Conservation (phyloP, 169 alveolate species). For the Cyclospora cayetanensis region DNA sequence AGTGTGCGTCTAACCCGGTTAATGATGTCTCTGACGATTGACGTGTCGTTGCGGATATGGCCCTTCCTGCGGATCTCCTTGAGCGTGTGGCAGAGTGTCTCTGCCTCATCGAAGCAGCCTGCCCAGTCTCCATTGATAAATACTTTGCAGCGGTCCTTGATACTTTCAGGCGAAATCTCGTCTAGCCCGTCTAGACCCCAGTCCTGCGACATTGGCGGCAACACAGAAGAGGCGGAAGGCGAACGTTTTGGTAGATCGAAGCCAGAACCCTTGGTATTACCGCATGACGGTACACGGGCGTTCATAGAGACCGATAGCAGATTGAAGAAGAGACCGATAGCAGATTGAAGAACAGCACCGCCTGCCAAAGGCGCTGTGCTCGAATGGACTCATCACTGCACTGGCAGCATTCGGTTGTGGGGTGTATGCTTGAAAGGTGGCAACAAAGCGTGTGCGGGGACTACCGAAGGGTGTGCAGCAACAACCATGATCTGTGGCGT, state of each 20-base stretch:
- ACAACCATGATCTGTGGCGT: too few relatives aligned
- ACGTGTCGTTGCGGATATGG: constrained; percentile 94
- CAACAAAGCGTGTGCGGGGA: too few relatives aligned
- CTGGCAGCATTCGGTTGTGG: too few relatives aligned
- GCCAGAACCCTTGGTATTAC: not conserved
- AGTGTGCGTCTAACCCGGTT: constrained; percentile 81
- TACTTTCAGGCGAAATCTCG: constrained; percentile 75
- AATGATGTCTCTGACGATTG: constrained; percentile 94
- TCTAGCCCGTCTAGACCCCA: constrained; percentile 81
- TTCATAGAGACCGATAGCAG: not conserved
- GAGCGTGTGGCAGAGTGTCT: constrained; percentile 88
- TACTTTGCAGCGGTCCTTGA: constrained; percentile 78
- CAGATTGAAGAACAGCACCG: not conserved
- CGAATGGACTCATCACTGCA: too few relatives aligned
- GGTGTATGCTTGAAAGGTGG: too few relatives aligned
- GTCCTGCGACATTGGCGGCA: constrained; percentile 75
- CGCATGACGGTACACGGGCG: not conserved
- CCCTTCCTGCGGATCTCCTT: constrained; percentile 92
- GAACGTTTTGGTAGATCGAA: not conserved
- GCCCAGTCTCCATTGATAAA: constrained; percentile 93
- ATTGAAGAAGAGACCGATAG: not conserved
- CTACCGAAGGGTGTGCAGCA: too few relatives aligned
- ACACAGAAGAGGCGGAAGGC: constrained; percentile 74
- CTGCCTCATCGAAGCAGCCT: constrained; percentile 93
- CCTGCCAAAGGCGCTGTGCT: not conserved